Evolutionary conservation across 352 stramenopile genomes (phyloP), one percentile per base, ranked within the genome.

Genomic region (Phytophthora vignae): DNA sequence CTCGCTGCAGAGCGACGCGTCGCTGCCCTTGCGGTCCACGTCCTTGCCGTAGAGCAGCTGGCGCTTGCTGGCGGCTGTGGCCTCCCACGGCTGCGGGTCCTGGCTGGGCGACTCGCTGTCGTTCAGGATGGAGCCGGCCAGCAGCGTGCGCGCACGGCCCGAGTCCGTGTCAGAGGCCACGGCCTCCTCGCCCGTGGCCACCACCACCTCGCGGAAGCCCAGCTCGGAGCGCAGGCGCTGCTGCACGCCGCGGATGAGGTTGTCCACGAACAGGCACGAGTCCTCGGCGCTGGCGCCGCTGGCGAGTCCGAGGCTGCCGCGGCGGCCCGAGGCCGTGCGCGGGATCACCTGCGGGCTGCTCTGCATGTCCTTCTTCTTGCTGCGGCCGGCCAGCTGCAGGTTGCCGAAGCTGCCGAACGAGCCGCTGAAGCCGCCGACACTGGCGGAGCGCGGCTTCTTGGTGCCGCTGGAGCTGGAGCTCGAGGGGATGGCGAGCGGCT

Each of bases 191-290:
- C 82, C 76, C 8, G 87, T 87, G n/a, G 85, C 75, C 10, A 94
- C 76, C 1, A 90, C 58, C 60, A 94, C 75, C 59, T 94, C 85
- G 7, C 75, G 71, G 69, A 94, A 94, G 58, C 81, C 79, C 25
- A 94, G 69, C 55, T 94, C 85, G 7, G 78, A 72, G 38, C 79
- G 80, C 53, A 94, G 76, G 29, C 84, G 82, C 29, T 59, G 44
- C 69, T 94, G 87, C 21, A 93, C 84, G 33, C 67, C 67, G 49
- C 89, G 85, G 59, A 94, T 92, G 33, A 92, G 75, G 50, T 79
- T 78, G 75, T 94, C 87, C 14, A 93, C 85, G 42, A 82, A 82
- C 27, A 79, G 65, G 40, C 71, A 88, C 33, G 76, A 87, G 71
- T 92, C 87, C 64, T 94, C 87, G 29, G 81, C 84, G 10, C 57